Conservation (phyloP, 192 early-diverging fungal species). For the Helicostylum pulchrum region DNA sequence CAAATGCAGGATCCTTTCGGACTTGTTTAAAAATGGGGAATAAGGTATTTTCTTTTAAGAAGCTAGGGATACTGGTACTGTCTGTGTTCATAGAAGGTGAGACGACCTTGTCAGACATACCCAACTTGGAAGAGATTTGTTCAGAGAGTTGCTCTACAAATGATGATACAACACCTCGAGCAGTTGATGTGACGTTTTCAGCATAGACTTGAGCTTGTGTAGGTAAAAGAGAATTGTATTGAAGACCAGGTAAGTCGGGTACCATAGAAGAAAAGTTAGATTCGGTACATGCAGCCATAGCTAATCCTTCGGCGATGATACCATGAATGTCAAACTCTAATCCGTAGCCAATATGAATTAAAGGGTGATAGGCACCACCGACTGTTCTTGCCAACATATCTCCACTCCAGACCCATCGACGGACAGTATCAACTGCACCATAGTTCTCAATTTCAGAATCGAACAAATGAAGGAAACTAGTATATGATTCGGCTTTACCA, state of each 20-base stretch:
- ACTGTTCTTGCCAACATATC: slow-evolving; percentile 43
- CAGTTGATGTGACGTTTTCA: slow-evolving; percentile 1
- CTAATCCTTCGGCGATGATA: slow-evolving; percentile 50
- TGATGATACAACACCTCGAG: neutral
- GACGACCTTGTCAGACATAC: neutral
- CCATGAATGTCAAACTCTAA: slow-evolving; percentile 57
- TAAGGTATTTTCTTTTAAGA: slow-evolving; percentile 16
- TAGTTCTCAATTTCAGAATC: slow-evolving; percentile 38
- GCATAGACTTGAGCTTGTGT: neutral
- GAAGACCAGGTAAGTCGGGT: slow-evolving; percentile 3
- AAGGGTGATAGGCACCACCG: slow-evolving; percentile 53
- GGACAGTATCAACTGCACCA: slow-evolving; percentile 35
- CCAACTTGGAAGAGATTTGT: neutral
- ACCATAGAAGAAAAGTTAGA: slow-evolving; percentile 20
- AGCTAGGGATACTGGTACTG: neutral
- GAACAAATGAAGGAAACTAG: slow-evolving; percentile 50
- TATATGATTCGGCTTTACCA: slow-evolving; percentile 39
- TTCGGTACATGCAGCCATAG: slow-evolving; percentile 45
- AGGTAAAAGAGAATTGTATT: neutral
- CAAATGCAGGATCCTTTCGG: slow-evolving; percentile 32
- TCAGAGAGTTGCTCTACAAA: neutral
- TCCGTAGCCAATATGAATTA: slow-evolving; percentile 63
- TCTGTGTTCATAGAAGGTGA: neutral
- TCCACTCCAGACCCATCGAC: slow-evolving; percentile 44
- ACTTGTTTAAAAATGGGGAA: slow-evolving; percentile 35